Evolutionary conservation across 352 stramenopile species (phyloP).

Genomic region (Thraustochytrium sp.): DNA sequence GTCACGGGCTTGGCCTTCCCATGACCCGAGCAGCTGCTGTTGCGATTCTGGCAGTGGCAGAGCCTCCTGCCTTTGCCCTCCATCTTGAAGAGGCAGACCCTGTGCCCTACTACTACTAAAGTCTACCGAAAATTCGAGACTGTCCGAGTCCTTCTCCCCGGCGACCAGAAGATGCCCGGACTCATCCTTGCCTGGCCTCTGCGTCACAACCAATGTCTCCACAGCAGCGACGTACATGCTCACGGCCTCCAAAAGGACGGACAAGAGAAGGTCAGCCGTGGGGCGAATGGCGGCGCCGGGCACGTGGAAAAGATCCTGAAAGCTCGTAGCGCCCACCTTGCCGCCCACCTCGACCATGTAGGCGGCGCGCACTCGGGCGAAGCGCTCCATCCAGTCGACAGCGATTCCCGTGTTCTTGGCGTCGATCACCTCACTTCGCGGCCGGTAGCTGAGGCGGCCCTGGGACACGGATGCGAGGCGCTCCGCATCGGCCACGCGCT

Average conservation of each 20-base stretch:
- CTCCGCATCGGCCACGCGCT: neutral
- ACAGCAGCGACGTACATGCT: neutral
- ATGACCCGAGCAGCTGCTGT: too few relatives aligned
- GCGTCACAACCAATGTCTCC: too few relatives aligned
- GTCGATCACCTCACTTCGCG: slow-evolving; percentile 13
- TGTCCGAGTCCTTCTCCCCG: too few relatives aligned
- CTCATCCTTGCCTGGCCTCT: too few relatives aligned
- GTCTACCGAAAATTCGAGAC: too few relatives aligned
- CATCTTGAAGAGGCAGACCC: too few relatives aligned
- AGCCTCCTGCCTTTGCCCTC: too few relatives aligned
- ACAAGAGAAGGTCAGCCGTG: neutral
- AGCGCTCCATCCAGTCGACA: slow-evolving; percentile 38
- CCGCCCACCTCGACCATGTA: slow-evolving; percentile 40
- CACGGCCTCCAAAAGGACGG: neutral
- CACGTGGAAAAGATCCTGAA: slow-evolving; percentile 22
- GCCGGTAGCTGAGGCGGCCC: neutral
- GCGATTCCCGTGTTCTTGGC: slow-evolving; percentile 24
- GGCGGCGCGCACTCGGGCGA: neutral
- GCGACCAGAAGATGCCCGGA: too few relatives aligned
- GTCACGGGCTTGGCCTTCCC: too few relatives aligned
- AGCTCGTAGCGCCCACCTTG: neutral
- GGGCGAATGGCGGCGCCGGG: neutral
- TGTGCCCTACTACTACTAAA: too few relatives aligned
- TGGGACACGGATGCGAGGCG: neutral
- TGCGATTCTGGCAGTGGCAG: too few relatives aligned